Evolutionary conservation across 139 green algal genomes (phyloP), one percentile per base, ranked within the genome.

Genomic region (Chlorella sp.): DNA sequence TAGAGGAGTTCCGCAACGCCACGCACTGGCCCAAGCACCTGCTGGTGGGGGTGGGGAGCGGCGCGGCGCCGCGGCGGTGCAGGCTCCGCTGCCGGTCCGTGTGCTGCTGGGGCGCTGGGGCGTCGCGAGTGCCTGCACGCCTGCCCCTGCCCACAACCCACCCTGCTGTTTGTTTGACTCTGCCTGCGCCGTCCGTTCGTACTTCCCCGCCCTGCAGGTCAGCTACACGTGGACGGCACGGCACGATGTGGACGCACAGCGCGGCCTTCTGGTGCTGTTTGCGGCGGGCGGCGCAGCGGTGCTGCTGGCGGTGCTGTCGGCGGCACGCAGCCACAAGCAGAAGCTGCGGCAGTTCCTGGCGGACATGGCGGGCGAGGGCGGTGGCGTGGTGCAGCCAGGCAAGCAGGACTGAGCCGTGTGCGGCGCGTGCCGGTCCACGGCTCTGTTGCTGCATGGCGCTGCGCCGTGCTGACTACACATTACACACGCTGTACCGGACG

Each of bases 21-120:
- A 89, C 67, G 8, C 81, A 90, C 73, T 95, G 90, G 90, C 90
- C 90, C 53, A 95, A 95, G 81, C 89, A 93, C 63, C 72, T 95
- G 75, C 78, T 92, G 64, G 79, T 94, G 48, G 23, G n/a, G n/a
- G n/a, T n/a, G n/a, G n/a, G n/a, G n/a, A n/a, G n/a, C n/a, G n/a
- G n/a, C n/a, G n/a, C n/a, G n/a, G n/a, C n/a, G n/a, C n/a, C n/a
- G n/a, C n/a, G n/a, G n/a, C n/a, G n/a, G 31, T n/a, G n/a, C n/a
- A n/a, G n/a, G n/a, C 48, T 56, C 17, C 48, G 15, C 17, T 56
- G 48, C 15, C 48, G 48, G 14, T 56, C 48, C 17, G 48, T 14
- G 48, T 17, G 48, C 17, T 56, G 14, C 14, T 56, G 15, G 14
- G 48, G 48, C 48, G 14, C 14, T 27, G 14, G 17, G 14, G 15